Base-by-base conservation (phyloP, 306 rosid genomes). In the Vigna angularis region DNA sequence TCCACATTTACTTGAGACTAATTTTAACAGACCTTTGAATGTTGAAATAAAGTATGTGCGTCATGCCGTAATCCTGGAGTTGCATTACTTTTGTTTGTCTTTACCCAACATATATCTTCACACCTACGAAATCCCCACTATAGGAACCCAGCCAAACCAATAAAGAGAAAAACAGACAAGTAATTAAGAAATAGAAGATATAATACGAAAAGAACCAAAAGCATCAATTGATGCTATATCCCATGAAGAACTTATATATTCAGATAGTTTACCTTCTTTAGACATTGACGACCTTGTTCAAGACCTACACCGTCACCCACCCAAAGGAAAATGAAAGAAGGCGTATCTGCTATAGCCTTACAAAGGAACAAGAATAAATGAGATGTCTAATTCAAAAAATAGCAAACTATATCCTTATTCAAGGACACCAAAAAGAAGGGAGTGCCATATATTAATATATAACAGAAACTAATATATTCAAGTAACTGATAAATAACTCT, bases 101-200 rank as follows among this genome's bases (percentile, higher is more conserved):
- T 96, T 81, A 96, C 99, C 99, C 99, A 96, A 83, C 99, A 96
- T 79, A 96, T 96, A 89, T 96, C 99, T 83, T 96, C 99, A 77
- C 99, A 96, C 79, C 99, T 90, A 47, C 99, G 96, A 58, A 93
- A 96, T 81, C 99, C 99, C 99, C 99, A 96, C 99, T 96, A 87
- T 72, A 81, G 70, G 64, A 81, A 49, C 76, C 72, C 70, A 77
- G 45, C 55, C 86, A 76, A 70, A 82, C 45, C 80, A 75, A 82
- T 22, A 13, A 61, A 45, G 66, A 61, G 73, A 48, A 66, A 72
- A 73, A 52, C 48, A 58, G 20, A 40, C 34, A 66, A 62, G 71
- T 74, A 18, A 56, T 32, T 59, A 34, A 48, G 36, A 57, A 78
- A 51, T 53, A 72, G 36, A 76, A 59, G 44, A 59, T 53, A 72